Conservation (phyloP, 208 protist species). For the Trypanosoma rangeli region DNA sequence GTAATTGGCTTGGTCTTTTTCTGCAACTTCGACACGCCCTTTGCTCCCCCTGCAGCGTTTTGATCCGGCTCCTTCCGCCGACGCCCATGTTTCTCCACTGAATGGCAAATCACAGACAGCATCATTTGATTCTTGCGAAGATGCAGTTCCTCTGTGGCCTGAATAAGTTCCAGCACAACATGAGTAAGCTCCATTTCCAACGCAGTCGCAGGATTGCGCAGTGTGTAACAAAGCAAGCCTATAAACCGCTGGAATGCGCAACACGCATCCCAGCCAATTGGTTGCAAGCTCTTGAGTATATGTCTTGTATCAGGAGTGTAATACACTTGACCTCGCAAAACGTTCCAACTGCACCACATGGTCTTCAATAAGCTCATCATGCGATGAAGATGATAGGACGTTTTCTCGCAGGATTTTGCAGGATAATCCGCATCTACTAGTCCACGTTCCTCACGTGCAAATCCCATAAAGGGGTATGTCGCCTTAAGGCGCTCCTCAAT, state of each 20-base stretch:
- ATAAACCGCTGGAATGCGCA: conserved; percentile 65
- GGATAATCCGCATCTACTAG: conserved; percentile 77
- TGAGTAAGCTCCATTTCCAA: conserved; percentile 77
- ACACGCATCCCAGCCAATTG: conserved; percentile 59
- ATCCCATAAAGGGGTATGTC: conserved; percentile 77
- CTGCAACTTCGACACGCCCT: neutral
- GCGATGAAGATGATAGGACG: conserved; percentile 69
- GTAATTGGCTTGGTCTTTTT: neutral
- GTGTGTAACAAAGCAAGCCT: conserved; percentile 64
- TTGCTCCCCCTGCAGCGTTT: neutral
- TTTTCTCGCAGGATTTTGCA: conserved; percentile 60
- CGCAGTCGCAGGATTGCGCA: conserved; percentile 58
- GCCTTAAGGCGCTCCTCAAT: conserved; percentile 55
- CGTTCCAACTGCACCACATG: conserved; percentile 84
- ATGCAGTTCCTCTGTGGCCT: conserved; percentile 56
- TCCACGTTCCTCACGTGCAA: conserved; percentile 72
- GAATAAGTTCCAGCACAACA: conserved; percentile 66
- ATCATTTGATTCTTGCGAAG: conserved; percentile 83
- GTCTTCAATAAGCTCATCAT: conserved; percentile 79
- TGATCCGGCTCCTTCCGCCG: neutral
- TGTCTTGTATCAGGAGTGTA: conserved; percentile 50
- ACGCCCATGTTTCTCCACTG: conserved; percentile 26
- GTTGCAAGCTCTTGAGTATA: conserved; percentile 64
- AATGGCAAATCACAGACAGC: conserved; percentile 66
- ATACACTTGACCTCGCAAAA: conserved; percentile 64